Conservation (phyloP, 495 filamentous ascomycete genomes). For the Aspergillus haitiensis region DNA sequence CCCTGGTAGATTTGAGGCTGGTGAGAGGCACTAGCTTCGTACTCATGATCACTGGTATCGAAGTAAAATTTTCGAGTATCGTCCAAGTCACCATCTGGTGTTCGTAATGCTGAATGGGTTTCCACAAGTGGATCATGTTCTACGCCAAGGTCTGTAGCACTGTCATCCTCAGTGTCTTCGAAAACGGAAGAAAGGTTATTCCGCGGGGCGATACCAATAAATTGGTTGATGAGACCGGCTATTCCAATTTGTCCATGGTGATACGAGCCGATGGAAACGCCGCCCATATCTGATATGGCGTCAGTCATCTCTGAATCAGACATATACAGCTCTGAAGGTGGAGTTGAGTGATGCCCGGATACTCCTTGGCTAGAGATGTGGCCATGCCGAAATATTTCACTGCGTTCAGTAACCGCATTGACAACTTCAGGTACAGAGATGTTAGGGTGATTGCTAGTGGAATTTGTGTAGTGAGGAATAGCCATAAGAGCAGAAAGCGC, state of each 20-base stretch:
- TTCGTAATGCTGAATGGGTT: slow-evolving; percentile 18
- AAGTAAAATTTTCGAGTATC: slow-evolving; percentile 43
- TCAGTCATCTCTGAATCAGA: slow-evolving; percentile 31
- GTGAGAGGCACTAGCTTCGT: slow-evolving; percentile 13
- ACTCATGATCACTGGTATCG: slow-evolving; percentile 31
- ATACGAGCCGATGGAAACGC: slow-evolving; percentile 25
- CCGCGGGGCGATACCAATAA: slow-evolving; percentile 20
- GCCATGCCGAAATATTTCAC: slow-evolving; percentile 11
- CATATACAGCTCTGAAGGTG: slow-evolving; percentile 21
- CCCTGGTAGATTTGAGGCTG: slow-evolving; percentile 4
- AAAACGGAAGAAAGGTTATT: slow-evolving; percentile 27
- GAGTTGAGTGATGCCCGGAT: slow-evolving; percentile 7
- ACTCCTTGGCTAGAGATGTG: background rate
- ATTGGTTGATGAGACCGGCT: slow-evolving; percentile 25
- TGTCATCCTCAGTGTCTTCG: slow-evolving; percentile 26
- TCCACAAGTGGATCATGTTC: slow-evolving; percentile 30
- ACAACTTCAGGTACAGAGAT: slow-evolving; percentile 32
- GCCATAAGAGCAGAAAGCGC: slow-evolving; percentile 38
- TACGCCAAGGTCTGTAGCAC: slow-evolving; percentile 30
- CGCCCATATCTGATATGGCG: slow-evolving; percentile 26
- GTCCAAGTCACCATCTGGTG: slow-evolving; percentile 32
- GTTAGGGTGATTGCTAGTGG: slow-evolving; percentile 23
- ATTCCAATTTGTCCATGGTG: slow-evolving; percentile 23
- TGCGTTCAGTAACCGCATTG: slow-evolving; percentile 30
- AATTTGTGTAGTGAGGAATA: slow-evolving; percentile 35